Base-by-base conservation (phyloP, 2,329 filamentous ascomycete species). In the Stagonosporopsis rhizophila region DNA sequence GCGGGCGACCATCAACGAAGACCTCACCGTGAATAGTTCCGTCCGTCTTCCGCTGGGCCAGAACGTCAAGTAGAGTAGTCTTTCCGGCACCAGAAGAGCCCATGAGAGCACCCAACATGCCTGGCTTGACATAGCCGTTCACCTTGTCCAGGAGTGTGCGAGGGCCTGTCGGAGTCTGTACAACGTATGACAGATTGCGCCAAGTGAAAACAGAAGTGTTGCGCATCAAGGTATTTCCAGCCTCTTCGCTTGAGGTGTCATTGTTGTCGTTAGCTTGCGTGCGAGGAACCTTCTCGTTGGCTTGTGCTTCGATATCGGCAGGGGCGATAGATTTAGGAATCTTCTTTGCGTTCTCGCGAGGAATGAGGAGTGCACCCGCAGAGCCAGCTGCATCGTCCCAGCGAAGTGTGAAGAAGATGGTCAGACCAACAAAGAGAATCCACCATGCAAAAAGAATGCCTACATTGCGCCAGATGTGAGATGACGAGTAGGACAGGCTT, bases 161-260 rank as follows among this genome's bases (percentile, higher is more conserved):
- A 71, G 77, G 15, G 68, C 72, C 48, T 74, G 54, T 44, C 0
- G 68, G 67, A 2, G 68, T 80, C 32, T 79, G 80, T 58, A 85
- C 95, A 74, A 87, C 80, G 54, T 84, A 85, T 7, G 74, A 75
- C 3, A 86, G 78, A 57, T 85, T 76, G 25, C 76, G 72, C 84
- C 84, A 86, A 1, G 89, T 93, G 53, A 96, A 90, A 0, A 89
- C 80, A 0, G 85, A 87, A 0, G 83, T 88, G 70, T 90, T 89
- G 23, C 82, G 82, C 27, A 87, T 75, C 1, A 89, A 78, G 27
- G 79, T 70, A 2, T 71, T 72, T 35, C 79, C 74, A n/a, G 72
- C 40, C 7, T 38, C 46, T 4, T 57, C 38, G 14, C 28, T 39
- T 4, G 35, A n/a, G 3, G 7, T 7, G 1, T 50, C 38, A 2